These are phyloP conservation scores for Claviceps capensis DNA, from an alignment of 2,329 filamentous ascomycete species.

Conservation along the genomic window DNA sequence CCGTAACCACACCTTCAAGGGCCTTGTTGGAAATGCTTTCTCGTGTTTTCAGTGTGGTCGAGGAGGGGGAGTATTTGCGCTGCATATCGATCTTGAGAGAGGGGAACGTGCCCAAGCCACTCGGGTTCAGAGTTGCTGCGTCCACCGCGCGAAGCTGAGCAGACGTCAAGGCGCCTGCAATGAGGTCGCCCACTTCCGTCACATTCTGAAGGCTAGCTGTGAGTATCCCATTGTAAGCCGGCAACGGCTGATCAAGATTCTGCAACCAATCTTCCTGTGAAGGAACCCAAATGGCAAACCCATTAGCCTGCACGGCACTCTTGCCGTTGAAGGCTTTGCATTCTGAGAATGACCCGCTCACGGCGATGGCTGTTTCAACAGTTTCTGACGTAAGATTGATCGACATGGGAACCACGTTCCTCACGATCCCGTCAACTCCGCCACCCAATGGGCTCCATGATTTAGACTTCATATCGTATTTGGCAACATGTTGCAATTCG, in stretches of 20 bases:
- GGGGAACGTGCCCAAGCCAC: conserved; percentile 40
- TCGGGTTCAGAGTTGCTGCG: conserved; percentile 49
- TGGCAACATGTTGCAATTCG: conserved; percentile 63
- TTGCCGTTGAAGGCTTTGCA: conserved; percentile 56
- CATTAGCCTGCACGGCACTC: conserved; percentile 46
- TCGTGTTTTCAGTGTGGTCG: conserved; percentile 30
- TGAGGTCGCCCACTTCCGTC: conserved; percentile 49
- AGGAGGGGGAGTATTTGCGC: conserved; percentile 6
- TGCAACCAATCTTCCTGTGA: conserved; percentile 78
- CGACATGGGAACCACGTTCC: conserved; percentile 58
- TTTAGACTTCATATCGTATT: conserved; percentile 56
- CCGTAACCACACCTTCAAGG: conserved; percentile 60
- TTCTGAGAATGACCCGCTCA: conserved; percentile 68
- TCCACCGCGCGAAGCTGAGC: conserved; percentile 60
- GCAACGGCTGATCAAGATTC: conserved; percentile 53
- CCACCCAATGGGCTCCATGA: conserved; percentile 69
- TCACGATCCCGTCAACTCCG: conserved; percentile 71
- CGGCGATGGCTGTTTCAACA: conserved; percentile 59
- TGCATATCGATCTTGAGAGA: conserved; percentile 36
- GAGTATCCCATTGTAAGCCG: conserved; percentile 58
- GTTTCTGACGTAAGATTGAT: conserved; percentile 61
- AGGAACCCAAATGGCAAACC: conserved; percentile 86
- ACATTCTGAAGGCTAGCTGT: conserved; percentile 55
- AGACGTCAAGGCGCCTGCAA: conserved; percentile 72
- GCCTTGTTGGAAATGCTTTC: conserved; percentile 25